phyloP scores from a whole-genome alignment of 768 basidiomycete genomes.

The Gautieria morchelliformis region DNA sequence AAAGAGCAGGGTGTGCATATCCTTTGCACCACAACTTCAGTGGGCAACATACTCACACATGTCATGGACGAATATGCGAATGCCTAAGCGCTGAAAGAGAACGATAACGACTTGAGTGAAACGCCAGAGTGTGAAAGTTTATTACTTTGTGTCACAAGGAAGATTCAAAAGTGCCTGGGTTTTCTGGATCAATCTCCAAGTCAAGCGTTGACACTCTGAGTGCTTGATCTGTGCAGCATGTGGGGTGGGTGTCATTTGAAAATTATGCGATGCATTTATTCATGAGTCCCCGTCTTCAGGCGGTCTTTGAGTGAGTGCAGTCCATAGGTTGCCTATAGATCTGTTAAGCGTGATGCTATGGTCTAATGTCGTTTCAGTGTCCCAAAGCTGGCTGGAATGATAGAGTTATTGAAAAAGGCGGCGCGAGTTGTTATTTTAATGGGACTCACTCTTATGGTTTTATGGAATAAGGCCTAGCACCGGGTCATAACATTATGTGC shows the following conservation, averaged over 20 bases:
- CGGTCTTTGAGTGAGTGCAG: background rate
- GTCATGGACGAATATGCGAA: conserved; percentile 2
- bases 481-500: conserved; percentile 1
- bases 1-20: too few relatives aligned
- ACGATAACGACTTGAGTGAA: background rate
- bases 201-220: background rate
- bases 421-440: background rate
- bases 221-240: background rate
- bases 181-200: too few relatives aligned
- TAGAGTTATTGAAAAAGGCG: background rate
- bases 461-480: background rate
- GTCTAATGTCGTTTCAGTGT: background rate
- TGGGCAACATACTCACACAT: background rate
- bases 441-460: background rate
- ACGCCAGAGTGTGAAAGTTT: background rate
- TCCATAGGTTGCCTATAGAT: background rate
- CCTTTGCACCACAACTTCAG: too few relatives aligned
- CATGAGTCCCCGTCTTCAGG: background rate
- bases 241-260: background rate
- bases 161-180: background rate
- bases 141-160: conserved; percentile 4
- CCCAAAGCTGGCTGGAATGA: conserved; percentile 1
- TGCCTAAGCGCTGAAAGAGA: background rate
- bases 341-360: background rate
- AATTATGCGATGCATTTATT: background rate